These are phyloP conservation scores for Russula brevipes DNA, from an alignment of 768 basidiomycete genomes.

Conservation along the genomic window DNA sequence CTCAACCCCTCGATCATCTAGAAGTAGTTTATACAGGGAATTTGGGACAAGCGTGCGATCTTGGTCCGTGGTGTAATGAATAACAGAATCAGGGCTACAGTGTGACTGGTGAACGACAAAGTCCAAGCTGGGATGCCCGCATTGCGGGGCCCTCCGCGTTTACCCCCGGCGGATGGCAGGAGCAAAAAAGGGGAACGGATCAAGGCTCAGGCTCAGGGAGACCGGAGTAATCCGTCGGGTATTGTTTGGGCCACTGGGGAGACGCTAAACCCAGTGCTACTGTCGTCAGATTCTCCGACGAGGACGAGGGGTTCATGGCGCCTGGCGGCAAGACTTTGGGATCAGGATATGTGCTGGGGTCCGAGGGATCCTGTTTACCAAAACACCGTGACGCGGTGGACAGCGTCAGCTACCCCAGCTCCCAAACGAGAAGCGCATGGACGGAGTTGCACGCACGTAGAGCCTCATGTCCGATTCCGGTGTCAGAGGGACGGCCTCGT, in stretches of 20 bases:
- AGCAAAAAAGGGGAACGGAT: background rate
- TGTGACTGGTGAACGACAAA: background rate
- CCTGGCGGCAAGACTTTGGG: background rate
- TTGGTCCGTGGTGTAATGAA: background rate
- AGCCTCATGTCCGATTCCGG: background rate
- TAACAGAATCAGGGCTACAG: background rate
- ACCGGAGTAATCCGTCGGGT: background rate
- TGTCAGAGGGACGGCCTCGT: background rate
- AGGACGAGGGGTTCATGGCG: background rate
- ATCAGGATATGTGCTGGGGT: slow-evolving; percentile 3
- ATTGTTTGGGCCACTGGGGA: background rate
- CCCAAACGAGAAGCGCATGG: no score
- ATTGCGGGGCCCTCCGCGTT: background rate
- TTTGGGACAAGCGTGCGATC: no score
- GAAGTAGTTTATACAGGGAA: no score
- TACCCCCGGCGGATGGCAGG: background rate
- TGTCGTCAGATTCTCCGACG: background rate
- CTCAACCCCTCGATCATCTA: no score
- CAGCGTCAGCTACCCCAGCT: no score
- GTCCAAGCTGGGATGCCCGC: background rate
- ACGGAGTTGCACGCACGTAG: slow-evolving; percentile 1
- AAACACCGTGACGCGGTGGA: background rate
- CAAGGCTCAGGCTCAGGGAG: background rate
- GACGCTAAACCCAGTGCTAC: no score
- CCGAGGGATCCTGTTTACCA: background rate